Percentiles rank a stretch among this genome's conserved stretches.
These are phyloP conservation scores for Phytophthora europaea DNA, from an alignment of 352 stramenopile species.

Conservation along the genomic window DNA sequence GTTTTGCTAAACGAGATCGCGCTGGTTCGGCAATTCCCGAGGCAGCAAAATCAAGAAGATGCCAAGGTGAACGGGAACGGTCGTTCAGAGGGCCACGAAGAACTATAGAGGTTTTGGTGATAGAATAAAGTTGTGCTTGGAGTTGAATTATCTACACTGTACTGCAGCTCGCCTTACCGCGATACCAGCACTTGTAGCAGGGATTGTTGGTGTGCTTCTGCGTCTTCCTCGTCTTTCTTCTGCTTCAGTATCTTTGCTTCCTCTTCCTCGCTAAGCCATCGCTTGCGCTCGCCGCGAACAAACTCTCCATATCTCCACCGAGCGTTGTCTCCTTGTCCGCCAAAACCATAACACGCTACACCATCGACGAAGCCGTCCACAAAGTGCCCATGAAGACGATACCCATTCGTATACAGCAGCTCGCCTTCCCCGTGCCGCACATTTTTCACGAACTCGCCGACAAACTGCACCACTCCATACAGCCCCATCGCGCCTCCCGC, in stretches of 20 bases:
- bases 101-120: slow-evolving; percentile 32
- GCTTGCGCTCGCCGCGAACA: slow-evolving; percentile 42
- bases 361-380: slow-evolving; percentile 58
- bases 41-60: background rate
- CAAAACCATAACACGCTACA: slow-evolving; percentile 53
- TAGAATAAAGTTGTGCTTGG: slow-evolving; percentile 29
- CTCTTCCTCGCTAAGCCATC: slow-evolving; percentile 64
- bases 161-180: background rate
- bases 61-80: background rate
- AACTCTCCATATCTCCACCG: slow-evolving; percentile 53
- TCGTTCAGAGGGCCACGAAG: slow-evolving; percentile 22
- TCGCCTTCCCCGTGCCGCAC: slow-evolving; percentile 61
- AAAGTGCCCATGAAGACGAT: slow-evolving; percentile 57
- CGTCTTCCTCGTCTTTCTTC: slow-evolving; percentile 18
- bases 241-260: slow-evolving; percentile 34
- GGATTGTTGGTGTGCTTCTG: slow-evolving; percentile 14
- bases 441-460: slow-evolving; percentile 56
- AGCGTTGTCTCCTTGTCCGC: slow-evolving; percentile 27
- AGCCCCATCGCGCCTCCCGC: slow-evolving; percentile 37
- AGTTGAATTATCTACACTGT: slow-evolving; percentile 5
- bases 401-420: slow-evolving; percentile 68
- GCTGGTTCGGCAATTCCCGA: slow-evolving; percentile 18
- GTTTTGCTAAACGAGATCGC: slow-evolving; percentile 29
- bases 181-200: slow-evolving; percentile 25
- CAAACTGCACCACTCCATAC: slow-evolving; percentile 68